These are phyloP conservation scores for Asterochloris erici DNA, from an alignment of 139 green algal species.

Conservation along the genomic window DNA sequence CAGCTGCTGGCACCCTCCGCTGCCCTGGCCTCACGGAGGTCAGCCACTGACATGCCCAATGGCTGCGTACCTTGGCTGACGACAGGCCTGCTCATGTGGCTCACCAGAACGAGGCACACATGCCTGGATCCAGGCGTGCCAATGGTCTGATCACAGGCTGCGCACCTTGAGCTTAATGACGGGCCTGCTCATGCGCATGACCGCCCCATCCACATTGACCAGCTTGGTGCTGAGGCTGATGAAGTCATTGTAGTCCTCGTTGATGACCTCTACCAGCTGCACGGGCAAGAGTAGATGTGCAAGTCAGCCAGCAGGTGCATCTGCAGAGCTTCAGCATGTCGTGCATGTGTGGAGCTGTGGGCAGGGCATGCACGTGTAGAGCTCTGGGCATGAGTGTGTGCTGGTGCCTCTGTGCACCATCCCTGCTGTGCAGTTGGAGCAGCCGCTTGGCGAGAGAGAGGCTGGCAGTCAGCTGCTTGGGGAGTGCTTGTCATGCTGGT, in stretches of 20 bases:
- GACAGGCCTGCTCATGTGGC: conserved; percentile 77
- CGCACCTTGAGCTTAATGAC: conserved; percentile 67
- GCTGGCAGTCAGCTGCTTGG: too few relatives aligned
- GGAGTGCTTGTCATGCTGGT: too few relatives aligned
- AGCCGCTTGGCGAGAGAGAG: too few relatives aligned
- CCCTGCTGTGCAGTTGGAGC: too few relatives aligned
- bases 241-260: conserved; percentile 94
- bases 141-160: background rate
- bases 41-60: background rate
- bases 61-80: conserved; percentile 45
- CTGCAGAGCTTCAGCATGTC: background rate
- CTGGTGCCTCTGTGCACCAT: too few relatives aligned
- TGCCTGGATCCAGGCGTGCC: conserved; percentile 47
- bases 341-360: background rate
- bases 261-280: conserved; percentile 90
- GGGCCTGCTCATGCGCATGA: conserved; percentile 79
- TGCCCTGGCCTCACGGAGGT: background rate
- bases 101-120: conserved; percentile 79
- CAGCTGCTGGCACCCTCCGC: background rate
- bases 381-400: too few relatives aligned
- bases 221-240: conserved; percentile 83
- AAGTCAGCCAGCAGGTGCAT: background rate
- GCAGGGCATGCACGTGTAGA: too few relatives aligned
- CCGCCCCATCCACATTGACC: conserved; percentile 77
- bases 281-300: background rate